Conservation (phyloP, 2,329 filamentous ascomycete species). For the Dichotomopilus funicola region DNA sequence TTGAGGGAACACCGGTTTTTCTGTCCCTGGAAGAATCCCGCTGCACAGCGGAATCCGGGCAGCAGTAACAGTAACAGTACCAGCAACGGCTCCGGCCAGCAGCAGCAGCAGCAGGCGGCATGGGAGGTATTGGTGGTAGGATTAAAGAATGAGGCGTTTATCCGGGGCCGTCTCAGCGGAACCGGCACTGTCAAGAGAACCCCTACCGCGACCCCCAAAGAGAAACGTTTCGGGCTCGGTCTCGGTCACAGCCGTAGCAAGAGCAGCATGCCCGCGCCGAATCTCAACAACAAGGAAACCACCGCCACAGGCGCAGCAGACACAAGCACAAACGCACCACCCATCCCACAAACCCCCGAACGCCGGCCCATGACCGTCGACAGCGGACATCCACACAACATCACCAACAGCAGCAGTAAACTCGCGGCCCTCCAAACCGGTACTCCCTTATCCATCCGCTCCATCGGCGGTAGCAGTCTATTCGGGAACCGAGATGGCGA, state of each 20-base stretch:
- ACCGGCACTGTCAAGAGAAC: conserved; percentile 5
- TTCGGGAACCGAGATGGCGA: too few species aligned
- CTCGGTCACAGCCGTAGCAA: conserved; percentile 27
- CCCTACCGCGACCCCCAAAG: neutral
- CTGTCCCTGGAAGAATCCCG: conserved; percentile 69
- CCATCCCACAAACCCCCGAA: too few species aligned
- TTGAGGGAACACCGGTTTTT: conserved; percentile 72
- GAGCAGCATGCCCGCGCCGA: conserved; percentile 16
- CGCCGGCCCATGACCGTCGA: too few species aligned
- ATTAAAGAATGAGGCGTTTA: conserved; percentile 52
- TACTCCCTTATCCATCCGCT: too few species aligned
- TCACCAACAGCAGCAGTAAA: too few species aligned
- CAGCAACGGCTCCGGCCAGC: too few species aligned
- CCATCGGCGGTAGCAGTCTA: too few species aligned
- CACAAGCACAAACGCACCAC: too few species aligned
- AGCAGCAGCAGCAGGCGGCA: conserved; percentile 34
- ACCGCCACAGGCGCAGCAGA: too few species aligned
- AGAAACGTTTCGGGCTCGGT: neutral
- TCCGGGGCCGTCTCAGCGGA: conserved; percentile 34
- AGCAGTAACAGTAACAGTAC: neutral
- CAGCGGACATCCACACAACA: too few species aligned
- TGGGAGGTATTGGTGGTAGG: conserved; percentile 52
- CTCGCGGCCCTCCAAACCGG: too few species aligned
- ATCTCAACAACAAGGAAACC: too few species aligned
- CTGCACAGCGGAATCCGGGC: conserved; percentile 51